phyloP scores from a whole-genome alignment of 1,139 yeast genomes.

The Yamadazyma sp. region DNA sequence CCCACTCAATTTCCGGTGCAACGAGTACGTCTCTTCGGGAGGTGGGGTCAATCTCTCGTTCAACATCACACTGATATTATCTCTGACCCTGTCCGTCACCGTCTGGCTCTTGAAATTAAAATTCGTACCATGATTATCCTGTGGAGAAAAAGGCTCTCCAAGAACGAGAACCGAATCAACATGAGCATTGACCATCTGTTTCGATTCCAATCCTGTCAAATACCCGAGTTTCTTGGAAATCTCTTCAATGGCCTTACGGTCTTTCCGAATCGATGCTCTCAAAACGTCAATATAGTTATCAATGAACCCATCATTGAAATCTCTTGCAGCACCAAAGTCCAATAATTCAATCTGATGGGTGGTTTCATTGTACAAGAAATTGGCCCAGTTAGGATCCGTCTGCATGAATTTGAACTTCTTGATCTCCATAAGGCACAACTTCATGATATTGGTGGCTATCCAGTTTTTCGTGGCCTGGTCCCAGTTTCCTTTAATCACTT shows the following conservation, averaged over 20 bases:
- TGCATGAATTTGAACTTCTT: constrained; percentile 90
- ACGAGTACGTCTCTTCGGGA: constrained; percentile 94
- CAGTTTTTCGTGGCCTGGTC: constrained; percentile 72
- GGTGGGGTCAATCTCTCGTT: constrained; percentile 94
- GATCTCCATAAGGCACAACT: constrained; percentile 81
- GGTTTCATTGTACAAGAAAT: constrained; percentile 74
- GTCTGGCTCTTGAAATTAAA: constrained; percentile 84
- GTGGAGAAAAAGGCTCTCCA: constrained; percentile 85
- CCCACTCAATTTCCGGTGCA: constrained; percentile 93
- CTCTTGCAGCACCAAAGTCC: constrained; percentile 95
- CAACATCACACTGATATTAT: constrained; percentile 83
- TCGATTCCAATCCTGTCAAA: constrained; percentile 86
- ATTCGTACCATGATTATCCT: constrained; percentile 42
- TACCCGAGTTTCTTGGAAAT: constrained; percentile 80
- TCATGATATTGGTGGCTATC: constrained; percentile 85
- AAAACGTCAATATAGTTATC: constrained; percentile 67
- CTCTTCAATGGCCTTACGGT: constrained; percentile 61
- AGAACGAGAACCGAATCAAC: constrained; percentile 85
- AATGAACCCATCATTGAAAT: constrained; percentile 64
- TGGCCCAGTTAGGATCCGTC: constrained; percentile 99
- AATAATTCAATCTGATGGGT: constrained; percentile 75
- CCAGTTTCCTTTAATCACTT: constrained; percentile 77
- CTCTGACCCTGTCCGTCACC: constrained; percentile 88
- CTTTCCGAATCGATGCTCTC: constrained; percentile 73
- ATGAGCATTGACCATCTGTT: constrained; percentile 87